phyloP scores from a whole-genome alignment of 2,329 filamentous ascomycete genomes.

The Botryotinia narcissicola region DNA sequence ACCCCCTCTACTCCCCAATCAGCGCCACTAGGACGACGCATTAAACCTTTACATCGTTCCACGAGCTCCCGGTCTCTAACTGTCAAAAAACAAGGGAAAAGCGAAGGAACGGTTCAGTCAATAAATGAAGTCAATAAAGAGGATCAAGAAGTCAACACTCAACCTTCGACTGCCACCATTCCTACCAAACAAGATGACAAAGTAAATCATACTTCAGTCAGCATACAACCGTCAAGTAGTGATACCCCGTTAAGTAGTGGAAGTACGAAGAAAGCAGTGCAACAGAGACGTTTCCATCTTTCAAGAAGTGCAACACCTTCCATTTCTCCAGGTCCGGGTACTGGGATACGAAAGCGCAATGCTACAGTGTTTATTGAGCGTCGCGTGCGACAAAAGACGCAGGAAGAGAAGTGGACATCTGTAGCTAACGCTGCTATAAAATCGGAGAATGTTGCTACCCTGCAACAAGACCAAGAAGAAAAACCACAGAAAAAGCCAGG shows the following conservation, averaged over 20 bases:
- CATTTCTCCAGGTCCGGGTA: background rate
- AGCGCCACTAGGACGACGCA: conserved; percentile 24
- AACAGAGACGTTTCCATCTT: conserved; percentile 56
- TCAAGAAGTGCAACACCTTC: conserved; percentile 44
- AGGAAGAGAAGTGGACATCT: conserved; percentile 3
- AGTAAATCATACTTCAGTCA: background rate
- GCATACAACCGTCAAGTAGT: background rate
- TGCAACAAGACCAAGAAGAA: conserved; percentile 9
- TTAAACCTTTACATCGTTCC: conserved; percentile 28
- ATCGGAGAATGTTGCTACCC: background rate
- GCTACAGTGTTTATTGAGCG: conserved; percentile 57
- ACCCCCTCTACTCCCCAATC: conserved; percentile 9
- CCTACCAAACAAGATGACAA: background rate
- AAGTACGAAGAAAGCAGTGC: conserved; percentile 6
- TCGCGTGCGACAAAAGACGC: conserved; percentile 39
- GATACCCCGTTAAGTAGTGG: background rate
- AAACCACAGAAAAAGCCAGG: conserved; percentile 35
- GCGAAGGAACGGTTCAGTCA: background rate
- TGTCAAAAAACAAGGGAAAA: conserved; percentile 3
- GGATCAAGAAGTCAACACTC: background rate
- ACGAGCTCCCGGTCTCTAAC: conserved; percentile 20
- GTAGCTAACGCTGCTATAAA: conserved; percentile 4
- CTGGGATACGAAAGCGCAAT: conserved; percentile 33
- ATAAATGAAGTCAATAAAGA: conserved; percentile 9
- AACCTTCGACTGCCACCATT: background rate